Conservation (phyloP, 176 grass and related monocot genomes). For the Rhynchospora pubera region DNA sequence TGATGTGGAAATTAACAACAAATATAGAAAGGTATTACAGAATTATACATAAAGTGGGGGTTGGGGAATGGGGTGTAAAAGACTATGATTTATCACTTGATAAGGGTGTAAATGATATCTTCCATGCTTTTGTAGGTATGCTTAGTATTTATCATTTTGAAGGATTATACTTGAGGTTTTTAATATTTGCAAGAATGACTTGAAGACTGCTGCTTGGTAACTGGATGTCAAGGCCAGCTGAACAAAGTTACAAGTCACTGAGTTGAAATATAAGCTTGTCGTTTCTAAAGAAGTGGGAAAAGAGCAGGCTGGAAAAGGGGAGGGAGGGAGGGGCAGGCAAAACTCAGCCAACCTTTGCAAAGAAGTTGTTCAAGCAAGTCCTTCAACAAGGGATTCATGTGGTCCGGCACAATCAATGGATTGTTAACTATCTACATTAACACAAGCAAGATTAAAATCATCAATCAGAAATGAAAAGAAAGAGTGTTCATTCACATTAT, state of each 20-base stretch:
- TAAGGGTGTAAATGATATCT: neutral
- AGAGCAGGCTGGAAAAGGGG: neutral
- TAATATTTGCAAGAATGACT: neutral
- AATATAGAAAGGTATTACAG: neutral
- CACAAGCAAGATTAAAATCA: neutral
- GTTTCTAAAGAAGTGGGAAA: neutral
- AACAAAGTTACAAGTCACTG: too few species aligned
- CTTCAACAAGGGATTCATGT: slow-evolving; percentile 50
- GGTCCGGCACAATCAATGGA: slow-evolving; percentile 36
- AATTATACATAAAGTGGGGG: neutral
- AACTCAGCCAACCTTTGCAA: slow-evolving; percentile 52
- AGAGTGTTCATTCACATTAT: neutral
- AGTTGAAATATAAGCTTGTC: neutral
- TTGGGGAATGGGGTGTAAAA: neutral
- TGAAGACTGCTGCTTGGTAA: too few species aligned
- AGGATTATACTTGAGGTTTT: neutral
- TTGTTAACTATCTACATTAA: slow-evolving; percentile 55
- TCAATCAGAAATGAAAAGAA: neutral
- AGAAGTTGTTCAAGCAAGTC: slow-evolving; percentile 72
- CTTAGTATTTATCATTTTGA: neutral
- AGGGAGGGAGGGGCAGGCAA: neutral
- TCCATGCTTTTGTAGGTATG: neutral
- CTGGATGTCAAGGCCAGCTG: too few species aligned
- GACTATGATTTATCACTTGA: neutral
- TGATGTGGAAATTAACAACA: neutral